Evolutionary conservation across 768 basidiomycete genomes (phyloP).

Genomic region (Panaeolus cyanescens): DNA sequence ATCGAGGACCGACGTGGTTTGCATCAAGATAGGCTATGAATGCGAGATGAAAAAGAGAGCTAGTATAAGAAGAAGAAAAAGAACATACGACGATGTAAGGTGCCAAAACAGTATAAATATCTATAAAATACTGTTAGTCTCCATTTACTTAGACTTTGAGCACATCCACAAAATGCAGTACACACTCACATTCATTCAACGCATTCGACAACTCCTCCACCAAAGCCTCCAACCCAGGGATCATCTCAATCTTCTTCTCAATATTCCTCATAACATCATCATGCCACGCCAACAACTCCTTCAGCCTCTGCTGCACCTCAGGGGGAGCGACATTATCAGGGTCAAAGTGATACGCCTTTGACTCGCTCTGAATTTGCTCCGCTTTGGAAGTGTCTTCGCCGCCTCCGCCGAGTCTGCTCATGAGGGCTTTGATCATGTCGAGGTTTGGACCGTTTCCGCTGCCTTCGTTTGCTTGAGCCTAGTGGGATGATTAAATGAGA

Average conservation of each 20-base stretch:
- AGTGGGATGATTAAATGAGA: constrained; percentile 14
- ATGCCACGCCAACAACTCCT: constrained; percentile 61
- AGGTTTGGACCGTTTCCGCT: constrained; percentile 31
- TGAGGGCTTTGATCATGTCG: constrained; percentile 31
- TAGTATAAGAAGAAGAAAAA: neutral
- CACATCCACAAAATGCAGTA: too few species aligned
- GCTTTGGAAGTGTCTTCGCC: constrained; percentile 52
- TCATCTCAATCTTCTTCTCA: constrained; percentile 57
- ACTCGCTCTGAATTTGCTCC: constrained; percentile 52
- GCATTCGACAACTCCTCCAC: constrained; percentile 64
- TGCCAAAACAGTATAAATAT: constrained; percentile 65
- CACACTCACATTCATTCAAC: constrained; percentile 60
- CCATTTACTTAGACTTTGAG: neutral
- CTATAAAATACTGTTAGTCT: constrained; percentile 27
- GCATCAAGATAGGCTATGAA: constrained; percentile 58
- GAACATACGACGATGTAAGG: constrained; percentile 57
- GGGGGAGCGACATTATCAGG: constrained; percentile 63
- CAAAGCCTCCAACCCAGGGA: constrained; percentile 60
- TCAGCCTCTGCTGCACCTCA: constrained; percentile 57
- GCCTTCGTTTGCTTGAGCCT: constrained; percentile 28
- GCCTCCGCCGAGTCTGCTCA: constrained; percentile 50
- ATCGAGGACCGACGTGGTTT: constrained; percentile 54
- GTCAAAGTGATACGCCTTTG: constrained; percentile 64
- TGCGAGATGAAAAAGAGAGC: neutral
- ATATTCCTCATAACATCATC: constrained; percentile 58